These are phyloP conservation scores for Botrytis fragariae DNA, from an alignment of 2,329 filamentous ascomycete species.

Conservation along the genomic window DNA sequence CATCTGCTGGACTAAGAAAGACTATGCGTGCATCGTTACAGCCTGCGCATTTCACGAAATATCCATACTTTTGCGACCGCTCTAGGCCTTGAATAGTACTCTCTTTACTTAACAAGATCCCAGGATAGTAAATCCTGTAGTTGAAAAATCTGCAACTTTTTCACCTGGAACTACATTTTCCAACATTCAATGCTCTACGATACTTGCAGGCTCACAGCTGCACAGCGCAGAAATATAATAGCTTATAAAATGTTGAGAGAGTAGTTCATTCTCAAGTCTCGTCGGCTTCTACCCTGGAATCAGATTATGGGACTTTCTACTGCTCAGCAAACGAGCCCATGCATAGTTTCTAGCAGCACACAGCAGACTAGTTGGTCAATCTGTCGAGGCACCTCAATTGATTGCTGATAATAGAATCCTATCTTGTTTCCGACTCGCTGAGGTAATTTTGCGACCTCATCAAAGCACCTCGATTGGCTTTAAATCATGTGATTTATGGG, in stretches of 20 bases:
- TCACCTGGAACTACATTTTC: neutral
- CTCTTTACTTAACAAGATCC: neutral
- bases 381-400: neutral
- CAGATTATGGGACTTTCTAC: neutral
- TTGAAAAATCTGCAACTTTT: neutral
- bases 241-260: neutral
- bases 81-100: neutral
- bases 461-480: conserved; percentile 5
- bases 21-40: neutral
- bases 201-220: neutral
- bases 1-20: neutral
- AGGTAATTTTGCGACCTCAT: neutral
- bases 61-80: neutral
- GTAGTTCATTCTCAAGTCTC: neutral
- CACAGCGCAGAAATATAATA: neutral
- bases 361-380: conserved; percentile 4
- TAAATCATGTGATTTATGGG: conserved; percentile 10
- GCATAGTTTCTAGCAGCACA: neutral
- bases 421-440: conserved; percentile 9
- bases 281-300: neutral
- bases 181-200: neutral
- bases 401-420: neutral
- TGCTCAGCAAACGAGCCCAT: neutral
- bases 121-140: neutral
- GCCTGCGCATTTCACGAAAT: neutral